Evolutionary conservation across 495 filamentous ascomycete species (phyloP).

Genomic region (Aspergillus baeticus): DNA sequence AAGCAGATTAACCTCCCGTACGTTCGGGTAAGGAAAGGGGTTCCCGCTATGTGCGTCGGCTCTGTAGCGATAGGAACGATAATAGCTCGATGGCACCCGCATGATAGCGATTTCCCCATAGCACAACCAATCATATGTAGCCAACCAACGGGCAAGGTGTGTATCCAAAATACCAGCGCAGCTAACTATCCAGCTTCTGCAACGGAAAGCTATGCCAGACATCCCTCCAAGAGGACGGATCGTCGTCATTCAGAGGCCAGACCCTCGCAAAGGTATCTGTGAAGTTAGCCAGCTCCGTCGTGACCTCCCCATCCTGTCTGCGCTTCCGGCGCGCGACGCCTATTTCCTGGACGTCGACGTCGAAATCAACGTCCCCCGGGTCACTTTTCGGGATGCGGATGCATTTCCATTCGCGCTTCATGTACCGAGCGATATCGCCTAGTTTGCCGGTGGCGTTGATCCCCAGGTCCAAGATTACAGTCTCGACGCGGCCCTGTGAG

Average conservation of each 20-base stretch:
- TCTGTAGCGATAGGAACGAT: no score
- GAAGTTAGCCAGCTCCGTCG: not conserved
- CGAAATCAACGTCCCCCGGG: no score
- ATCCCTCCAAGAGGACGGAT: not conserved
- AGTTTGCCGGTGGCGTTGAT: not conserved
- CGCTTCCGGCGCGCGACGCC: not conserved
- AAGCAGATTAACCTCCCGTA: no score
- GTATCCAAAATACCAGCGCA: no score
- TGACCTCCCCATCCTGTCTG: not conserved
- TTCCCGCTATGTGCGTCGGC: no score
- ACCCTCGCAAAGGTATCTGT: not conserved
- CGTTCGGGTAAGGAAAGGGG: no score
- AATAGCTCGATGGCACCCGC: no score
- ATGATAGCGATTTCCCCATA: no score
- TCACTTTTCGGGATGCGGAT: not conserved
- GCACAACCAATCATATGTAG: no score
- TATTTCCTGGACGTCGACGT: not conserved
- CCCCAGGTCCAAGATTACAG: not conserved
- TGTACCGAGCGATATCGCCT: not conserved
- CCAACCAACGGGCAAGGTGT: no score
- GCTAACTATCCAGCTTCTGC: no score
- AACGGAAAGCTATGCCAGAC: conserved; percentile 5
- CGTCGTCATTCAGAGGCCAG: not conserved
- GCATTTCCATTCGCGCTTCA: not conserved
- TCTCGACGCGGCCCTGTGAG: not conserved